These are phyloP conservation scores for Trichoderma arundinaceum DNA, from an alignment of 2,329 filamentous ascomycete species.

Conservation along the genomic window DNA sequence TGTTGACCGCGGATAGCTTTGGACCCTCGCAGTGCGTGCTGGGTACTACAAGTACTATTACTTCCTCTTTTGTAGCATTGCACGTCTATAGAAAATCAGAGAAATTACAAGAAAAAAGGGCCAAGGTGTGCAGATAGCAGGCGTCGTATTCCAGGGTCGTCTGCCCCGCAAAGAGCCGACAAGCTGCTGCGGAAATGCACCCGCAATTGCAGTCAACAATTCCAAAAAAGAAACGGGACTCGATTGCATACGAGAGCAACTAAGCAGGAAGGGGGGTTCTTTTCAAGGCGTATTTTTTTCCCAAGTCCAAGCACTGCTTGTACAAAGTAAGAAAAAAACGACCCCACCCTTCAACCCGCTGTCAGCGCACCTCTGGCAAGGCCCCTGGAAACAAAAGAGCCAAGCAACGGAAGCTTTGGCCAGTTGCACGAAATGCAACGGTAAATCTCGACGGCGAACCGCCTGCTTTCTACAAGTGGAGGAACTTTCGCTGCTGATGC, in stretches of 20 bases:
- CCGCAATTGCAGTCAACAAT: background rate
- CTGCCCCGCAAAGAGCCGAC: slow-evolving; percentile 4
- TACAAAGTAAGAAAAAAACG: too few relatives aligned
- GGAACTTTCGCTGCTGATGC: too few relatives aligned
- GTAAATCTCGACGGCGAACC: too few relatives aligned
- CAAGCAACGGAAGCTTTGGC: too few relatives aligned
- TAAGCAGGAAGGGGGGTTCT: background rate
- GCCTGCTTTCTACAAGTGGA: too few relatives aligned
- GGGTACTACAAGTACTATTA: background rate
- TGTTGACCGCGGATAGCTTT: background rate
- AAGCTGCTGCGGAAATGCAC: background rate
- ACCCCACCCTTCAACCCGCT: too few relatives aligned
- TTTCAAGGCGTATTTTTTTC: background rate
- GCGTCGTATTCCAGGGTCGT: background rate
- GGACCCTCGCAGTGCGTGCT: background rate
- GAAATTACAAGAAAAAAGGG: background rate
- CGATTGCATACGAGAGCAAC: too few relatives aligned
- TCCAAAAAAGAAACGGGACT: background rate
- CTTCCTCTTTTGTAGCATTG: background rate
- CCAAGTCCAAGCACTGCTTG: background rate
- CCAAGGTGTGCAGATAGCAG: slow-evolving; percentile 5
- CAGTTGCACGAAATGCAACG: too few relatives aligned
- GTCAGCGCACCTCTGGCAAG: too few relatives aligned
- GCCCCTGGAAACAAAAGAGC: too few relatives aligned
- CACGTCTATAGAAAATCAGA: background rate